Evolutionary conservation across 2,329 filamentous ascomycete genomes (phyloP).

Genomic region (Didymellaceae sp.): DNA sequence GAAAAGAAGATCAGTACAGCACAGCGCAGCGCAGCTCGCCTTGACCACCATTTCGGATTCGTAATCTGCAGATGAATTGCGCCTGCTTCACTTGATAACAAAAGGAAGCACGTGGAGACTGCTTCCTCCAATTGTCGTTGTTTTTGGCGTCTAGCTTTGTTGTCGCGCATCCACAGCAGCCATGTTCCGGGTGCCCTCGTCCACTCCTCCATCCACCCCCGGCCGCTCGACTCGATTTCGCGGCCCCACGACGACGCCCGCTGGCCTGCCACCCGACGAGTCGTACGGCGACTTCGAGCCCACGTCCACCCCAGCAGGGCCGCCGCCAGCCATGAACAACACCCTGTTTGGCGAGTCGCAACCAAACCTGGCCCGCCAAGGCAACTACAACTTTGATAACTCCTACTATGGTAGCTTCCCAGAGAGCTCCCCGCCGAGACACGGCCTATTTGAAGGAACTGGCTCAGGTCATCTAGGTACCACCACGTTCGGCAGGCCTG

Average conservation of each 20-base stretch:
- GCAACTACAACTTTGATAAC: conserved; percentile 27
- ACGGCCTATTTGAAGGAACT: conserved; percentile 35
- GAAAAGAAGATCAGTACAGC: not conserved
- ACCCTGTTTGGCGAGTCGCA: conserved; percentile 60
- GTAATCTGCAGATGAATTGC: not conserved
- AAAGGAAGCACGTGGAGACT: conserved; percentile 2
- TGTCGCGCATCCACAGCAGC: conserved; percentile 8
- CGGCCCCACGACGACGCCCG: conserved; percentile 63
- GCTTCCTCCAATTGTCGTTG: conserved; percentile 14
- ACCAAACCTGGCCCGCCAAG: conserved; percentile 38
- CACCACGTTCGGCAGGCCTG: conserved; percentile 38
- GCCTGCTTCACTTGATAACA: not conserved
- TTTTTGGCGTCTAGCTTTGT: conserved; percentile 11
- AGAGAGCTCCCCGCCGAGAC: conserved; percentile 46
- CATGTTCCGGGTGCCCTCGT: conserved; percentile 46
- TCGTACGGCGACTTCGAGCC: conserved; percentile 48
- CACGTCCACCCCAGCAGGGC: conserved; percentile 64
- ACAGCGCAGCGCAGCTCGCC: not conserved
- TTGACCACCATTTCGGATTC: too few species aligned
- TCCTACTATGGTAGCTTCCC: conserved; percentile 28
- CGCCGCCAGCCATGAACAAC: conserved; percentile 53
- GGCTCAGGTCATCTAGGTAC: conserved; percentile 36
- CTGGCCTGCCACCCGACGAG: conserved; percentile 60
- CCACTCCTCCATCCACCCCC: conserved; percentile 47
- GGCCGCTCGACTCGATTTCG: conserved; percentile 34